Evolutionary conservation across 139 green algal genomes (phyloP).

Genomic region (Volvox africanus): DNA sequence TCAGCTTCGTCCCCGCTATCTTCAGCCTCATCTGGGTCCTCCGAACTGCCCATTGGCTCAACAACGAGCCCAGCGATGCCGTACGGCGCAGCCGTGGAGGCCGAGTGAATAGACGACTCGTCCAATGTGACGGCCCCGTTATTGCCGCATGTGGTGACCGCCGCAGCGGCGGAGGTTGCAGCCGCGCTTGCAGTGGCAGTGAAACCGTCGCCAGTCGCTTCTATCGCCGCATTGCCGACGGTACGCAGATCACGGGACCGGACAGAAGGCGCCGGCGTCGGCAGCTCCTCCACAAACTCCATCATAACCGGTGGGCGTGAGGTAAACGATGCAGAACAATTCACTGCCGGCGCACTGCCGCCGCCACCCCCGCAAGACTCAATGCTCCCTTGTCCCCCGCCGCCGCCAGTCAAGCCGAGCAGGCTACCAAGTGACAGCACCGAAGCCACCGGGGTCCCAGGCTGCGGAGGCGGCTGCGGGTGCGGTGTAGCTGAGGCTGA

Average conservation of each 20-base stretch:
- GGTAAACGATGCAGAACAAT: slow-evolving; percentile 16
- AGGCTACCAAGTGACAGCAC: neutral
- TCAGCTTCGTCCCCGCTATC: neutral
- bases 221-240: neutral
- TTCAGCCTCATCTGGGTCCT: neutral
- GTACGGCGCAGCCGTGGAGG: slow-evolving; percentile 1
- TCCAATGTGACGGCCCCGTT: neutral
- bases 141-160: neutral
- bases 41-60: slow-evolving; percentile 7
- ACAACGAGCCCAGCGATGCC: slow-evolving; percentile 13
- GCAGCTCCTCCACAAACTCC: slow-evolving; percentile 42
- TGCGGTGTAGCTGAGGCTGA: neutral
- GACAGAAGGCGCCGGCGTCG: neutral
- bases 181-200: neutral
- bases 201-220: neutral
- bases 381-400: neutral
- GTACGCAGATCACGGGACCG: neutral
- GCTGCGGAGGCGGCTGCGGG: neutral
- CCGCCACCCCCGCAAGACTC: neutral
- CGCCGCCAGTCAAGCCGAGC: neutral
- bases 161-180: neutral
- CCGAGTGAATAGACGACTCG: neutral
- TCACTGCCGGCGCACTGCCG: neutral
- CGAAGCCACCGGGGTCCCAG: neutral
- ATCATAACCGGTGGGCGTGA: slow-evolving; percentile 21